Percentiles rank a stretch among this genome's conserved stretches.
These are phyloP conservation scores for Trametes punicea DNA, from an alignment of 768 basidiomycete genomes.

Conservation along the genomic window DNA sequence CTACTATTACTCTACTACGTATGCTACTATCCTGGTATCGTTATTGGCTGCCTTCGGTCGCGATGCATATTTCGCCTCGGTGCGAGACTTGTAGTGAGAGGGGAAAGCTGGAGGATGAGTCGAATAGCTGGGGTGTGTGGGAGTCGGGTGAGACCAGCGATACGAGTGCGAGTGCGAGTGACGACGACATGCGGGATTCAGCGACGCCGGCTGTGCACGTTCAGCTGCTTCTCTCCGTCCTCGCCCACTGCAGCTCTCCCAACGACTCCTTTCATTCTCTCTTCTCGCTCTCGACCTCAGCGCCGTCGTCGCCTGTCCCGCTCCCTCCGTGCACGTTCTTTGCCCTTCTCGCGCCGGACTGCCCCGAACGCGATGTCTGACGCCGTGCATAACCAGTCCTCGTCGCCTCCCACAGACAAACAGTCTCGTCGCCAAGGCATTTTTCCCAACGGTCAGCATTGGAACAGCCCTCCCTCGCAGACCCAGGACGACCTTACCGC, in stretches of 20 bases:
- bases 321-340: neutral
- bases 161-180: neutral
- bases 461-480: conserved; percentile 4
- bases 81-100: too few species aligned
- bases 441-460: conserved; percentile 13
- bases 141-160: neutral
- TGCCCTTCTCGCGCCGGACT: neutral
- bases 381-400: conserved; percentile 2
- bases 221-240: neutral
- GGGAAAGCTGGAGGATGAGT: too few species aligned
- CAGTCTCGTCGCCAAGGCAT: conserved; percentile 19
- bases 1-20: neutral
- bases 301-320: neutral
- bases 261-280: neutral
- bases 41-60: conserved; percentile 9
- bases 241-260: too few species aligned
- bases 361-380: conserved; percentile 16
- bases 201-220: neutral
- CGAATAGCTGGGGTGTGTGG: too few species aligned
- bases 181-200: neutral
- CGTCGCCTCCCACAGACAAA: conserved; percentile 10
- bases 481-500: conserved; percentile 1
- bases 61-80: too few species aligned
- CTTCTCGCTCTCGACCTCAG: neutral
- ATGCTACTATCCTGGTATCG: neutral